phyloP scores from a whole-genome alignment of 805 yeast genomes.

The Spathaspora passalidarum region DNA sequence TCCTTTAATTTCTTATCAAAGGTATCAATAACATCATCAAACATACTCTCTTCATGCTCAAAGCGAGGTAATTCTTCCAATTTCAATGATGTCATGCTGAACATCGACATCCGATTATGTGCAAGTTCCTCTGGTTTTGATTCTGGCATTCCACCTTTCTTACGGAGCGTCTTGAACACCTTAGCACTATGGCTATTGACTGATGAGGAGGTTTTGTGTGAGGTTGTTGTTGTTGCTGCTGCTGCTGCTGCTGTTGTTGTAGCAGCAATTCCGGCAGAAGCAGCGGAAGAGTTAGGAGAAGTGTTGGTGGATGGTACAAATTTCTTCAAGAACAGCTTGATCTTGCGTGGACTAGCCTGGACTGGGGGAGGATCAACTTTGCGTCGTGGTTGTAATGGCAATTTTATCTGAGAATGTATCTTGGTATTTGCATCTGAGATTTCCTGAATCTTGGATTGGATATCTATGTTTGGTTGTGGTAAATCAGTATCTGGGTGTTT shows the following conservation, averaged over 20 bases:
- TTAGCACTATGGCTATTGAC: no score
- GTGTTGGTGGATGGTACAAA: no score
- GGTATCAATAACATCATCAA: slow-evolving; percentile 25
- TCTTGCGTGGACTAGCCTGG: not conserved
- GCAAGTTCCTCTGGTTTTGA: no score
- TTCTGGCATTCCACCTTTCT: no score
- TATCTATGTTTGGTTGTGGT: not conserved
- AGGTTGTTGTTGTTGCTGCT: no score
- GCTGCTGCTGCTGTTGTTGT: no score
- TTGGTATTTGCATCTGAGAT: not conserved
- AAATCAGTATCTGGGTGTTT: not conserved
- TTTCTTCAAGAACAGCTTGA: slow-evolving; percentile 1
- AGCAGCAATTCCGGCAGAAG: no score
- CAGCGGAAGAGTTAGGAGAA: no score
- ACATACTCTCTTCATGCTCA: slow-evolving; percentile 24
- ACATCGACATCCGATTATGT: no score
- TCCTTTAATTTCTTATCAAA: slow-evolving; percentile 21
- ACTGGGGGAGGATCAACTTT: not conserved
- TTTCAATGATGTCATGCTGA: slow-evolving; percentile 3
- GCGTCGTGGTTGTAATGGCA: not conserved
- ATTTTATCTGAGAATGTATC: not conserved
- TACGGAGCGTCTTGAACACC: no score
- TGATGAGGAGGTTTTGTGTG: no score
- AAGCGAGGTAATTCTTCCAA: slow-evolving; percentile 20
- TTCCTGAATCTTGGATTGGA: not conserved